phyloP scores from a whole-genome alignment of 305 asterid genomes.

The Striga hermonthica region DNA sequence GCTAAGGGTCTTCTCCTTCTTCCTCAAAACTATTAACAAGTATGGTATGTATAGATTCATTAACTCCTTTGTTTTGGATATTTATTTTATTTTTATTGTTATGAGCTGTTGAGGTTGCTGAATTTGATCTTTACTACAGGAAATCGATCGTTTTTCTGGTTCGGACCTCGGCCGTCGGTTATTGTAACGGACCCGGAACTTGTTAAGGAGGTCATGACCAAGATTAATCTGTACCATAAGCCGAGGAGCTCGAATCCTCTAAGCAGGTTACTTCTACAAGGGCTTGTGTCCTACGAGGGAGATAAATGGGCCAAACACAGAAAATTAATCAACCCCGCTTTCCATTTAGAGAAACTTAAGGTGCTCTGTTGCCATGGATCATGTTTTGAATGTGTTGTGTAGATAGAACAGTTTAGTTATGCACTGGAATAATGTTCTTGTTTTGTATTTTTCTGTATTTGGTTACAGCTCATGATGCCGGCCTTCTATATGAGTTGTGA shows the following conservation, averaged over 20 bases:
- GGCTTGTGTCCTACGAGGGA: constrained; percentile 39
- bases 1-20: constrained; percentile 27
- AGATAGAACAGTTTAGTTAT: too few species aligned
- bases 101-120: not conserved
- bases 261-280: constrained; percentile 32
- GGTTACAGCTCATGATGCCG: constrained; percentile 49
- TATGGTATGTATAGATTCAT: constrained; percentile 24
- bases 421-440: not conserved
- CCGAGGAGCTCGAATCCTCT: constrained; percentile 34
- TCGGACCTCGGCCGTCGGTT: constrained; percentile 41
- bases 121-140: constrained; percentile 31
- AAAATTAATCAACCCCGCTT: constrained; percentile 53
- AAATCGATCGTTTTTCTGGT: constrained; percentile 40
- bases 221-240: constrained; percentile 35
- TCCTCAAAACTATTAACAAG: constrained; percentile 13
- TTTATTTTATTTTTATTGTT: not conserved
- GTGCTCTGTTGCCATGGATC: constrained; percentile 22
- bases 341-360: constrained; percentile 59
- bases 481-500: constrained; percentile 42
- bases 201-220: constrained; percentile 41
- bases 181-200: constrained; percentile 42
- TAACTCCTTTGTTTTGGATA: not conserved
- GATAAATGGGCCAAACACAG: constrained; percentile 54
- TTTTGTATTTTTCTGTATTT: not conserved
- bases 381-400: not conserved